phyloP scores from a whole-genome alignment of 768 basidiomycete genomes.

The Lactarius indigo region DNA sequence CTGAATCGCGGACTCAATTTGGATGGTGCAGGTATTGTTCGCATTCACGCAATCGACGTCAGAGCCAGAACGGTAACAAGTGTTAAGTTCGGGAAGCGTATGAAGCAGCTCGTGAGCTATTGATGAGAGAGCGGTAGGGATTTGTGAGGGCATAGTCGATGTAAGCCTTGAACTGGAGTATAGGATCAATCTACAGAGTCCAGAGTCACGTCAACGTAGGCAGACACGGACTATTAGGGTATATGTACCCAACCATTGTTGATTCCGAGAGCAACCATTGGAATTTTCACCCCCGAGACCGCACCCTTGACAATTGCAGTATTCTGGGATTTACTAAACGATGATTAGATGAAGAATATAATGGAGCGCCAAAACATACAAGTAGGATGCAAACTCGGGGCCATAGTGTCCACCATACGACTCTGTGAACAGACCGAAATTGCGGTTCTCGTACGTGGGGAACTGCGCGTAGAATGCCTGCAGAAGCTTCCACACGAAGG shows the following conservation, averaged over 20 bases:
- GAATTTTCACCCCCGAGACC: conserved; percentile 40
- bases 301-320: conserved; percentile 44
- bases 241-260: conserved; percentile 24
- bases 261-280: conserved; percentile 33
- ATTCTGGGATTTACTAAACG: conserved; percentile 44
- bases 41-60: conserved; percentile 46
- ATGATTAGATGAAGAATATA: neutral
- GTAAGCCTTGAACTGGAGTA: conserved; percentile 49
- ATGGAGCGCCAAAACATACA: neutral
- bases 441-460: conserved; percentile 37
- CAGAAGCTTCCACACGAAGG: neutral
- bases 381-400: conserved; percentile 20
- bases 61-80: conserved; percentile 42
- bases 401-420: conserved; percentile 35
- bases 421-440: conserved; percentile 52
- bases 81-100: conserved; percentile 41
- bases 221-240: conserved; percentile 46
- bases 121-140: conserved; percentile 26
- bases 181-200: conserved; percentile 9
- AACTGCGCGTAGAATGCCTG: conserved; percentile 33
- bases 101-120: neutral
- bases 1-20: conserved; percentile 42
- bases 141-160: conserved; percentile 46
- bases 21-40: conserved; percentile 45
- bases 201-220: neutral